Base-by-base conservation (phyloP, 176 grass and related monocot genomes). In the Miscanthus lutarioriparius region DNA sequence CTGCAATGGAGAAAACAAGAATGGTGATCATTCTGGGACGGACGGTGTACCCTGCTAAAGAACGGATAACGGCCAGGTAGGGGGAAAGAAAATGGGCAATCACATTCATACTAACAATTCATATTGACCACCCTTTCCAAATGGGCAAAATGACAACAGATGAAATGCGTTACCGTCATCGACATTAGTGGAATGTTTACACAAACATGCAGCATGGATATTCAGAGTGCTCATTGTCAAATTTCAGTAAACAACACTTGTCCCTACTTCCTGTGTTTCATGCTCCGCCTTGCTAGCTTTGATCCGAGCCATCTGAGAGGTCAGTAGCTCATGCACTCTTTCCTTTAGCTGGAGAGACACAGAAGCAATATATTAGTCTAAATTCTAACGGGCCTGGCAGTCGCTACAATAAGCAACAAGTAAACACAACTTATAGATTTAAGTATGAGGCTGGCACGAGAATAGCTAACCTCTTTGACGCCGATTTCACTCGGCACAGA, bases 261-360 rank as follows among this genome's bases (percentile, higher is more conserved):
- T 28, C 30, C 15, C 30, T 4, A 26, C 8, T 49, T 49, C 66
- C 51, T 38, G 66, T 26, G 5, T 47, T 64, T 71, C 86, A 12
- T 25, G 61, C 4, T 74, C 32, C 1, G 23, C 39, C 8, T 26
- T 80, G 19, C 35, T 54, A 39, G 48, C 73, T 88, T 76, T 84
- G 70, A 95, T 77, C 75, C 83, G 75, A 83, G 80, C 37, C 85
- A 84, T 92, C 38, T 98, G 96, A 36, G 91, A 87, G 80, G 90
- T 80, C 10, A 98, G 70, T 32, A 98, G 89, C 61, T 93, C 62
- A 70, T 90, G 87, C 47, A 98, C 96, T 82, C 35, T 87, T 33
- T 84, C 62, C 66, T 98, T 97, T 0, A 97, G 85, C 95, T 97
- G 85, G 8, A 74, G 5, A 69, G 15, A 47, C 13, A 72, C 13